Base-by-base conservation (phyloP, 2,329 filamentous ascomycete genomes). In the Madurella mycetomatis region DNA sequence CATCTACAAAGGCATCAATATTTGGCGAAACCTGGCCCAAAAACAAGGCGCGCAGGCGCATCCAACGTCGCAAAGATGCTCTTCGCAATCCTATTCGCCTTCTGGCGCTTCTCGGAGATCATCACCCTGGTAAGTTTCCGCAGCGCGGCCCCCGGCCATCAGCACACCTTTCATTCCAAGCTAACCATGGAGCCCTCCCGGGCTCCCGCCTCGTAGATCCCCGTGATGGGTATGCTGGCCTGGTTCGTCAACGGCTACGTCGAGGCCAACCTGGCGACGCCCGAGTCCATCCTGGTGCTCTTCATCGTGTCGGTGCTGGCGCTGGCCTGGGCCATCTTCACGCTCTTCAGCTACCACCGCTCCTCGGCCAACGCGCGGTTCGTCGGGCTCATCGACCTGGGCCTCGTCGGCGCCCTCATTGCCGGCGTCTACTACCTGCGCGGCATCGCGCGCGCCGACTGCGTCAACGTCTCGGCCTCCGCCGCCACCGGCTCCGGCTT, bases 291-390 rank as follows among this genome's bases (percentile, higher is more conserved):
- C 67, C 79, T 87, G 56, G 73, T 86, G 61, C 75, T 86, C 62
- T 87, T 87, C 77, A 85, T 87, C 73, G 80, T 85, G 57, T 80
- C 80, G 19, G 79, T 84, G 16, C 76, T 87, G 51, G 84, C 75
- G 34, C 75, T 80, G 51, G 81, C 80, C 55, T 87, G 84, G 84
- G 73, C 80, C 58, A 70, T 86, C 70, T 79, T 78, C 67, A 87
- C 84, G 8, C 75, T 87, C 58, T 84, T 87, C 76, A 77, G 73
- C 68, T 87, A 86, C 76, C 81, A 84, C 74, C 82, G 83, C 55
- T 80, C 80, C 31, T 77, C 74, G 45, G 68, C 73, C 62, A 84
- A 86, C 71, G 78, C 82, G n/a, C 72, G 72, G 58, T 85, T 85
- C 69, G 79, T 87, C 56, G 72, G 76, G 51, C 61, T 85, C 57